phyloP scores from a whole-genome alignment of 208 protist genomes.

The Wallacemonas sp. region DNA sequence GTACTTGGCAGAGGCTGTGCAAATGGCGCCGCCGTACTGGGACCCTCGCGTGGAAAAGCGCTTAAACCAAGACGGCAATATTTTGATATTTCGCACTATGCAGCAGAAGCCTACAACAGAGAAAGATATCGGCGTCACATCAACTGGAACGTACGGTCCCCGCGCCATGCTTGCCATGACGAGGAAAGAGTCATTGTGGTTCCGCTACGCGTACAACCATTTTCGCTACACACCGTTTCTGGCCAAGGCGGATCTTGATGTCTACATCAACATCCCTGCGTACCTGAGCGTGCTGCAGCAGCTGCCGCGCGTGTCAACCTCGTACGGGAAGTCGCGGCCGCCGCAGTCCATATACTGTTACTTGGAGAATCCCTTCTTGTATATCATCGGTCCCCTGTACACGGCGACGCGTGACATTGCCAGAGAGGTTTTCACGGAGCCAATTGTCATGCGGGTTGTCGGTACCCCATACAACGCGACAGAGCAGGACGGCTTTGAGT shows the following conservation, averaged over 20 bases:
- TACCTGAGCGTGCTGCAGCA: constrained; percentile 7
- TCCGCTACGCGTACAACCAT: background rate
- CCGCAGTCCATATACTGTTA: background rate
- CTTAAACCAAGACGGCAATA: background rate
- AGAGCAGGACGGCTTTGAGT: background rate
- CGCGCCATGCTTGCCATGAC: background rate
- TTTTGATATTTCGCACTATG: background rate
- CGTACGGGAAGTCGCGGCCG: background rate
- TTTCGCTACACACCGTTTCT: constrained; percentile 1
- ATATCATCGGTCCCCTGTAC: background rate
- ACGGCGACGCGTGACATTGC: background rate
- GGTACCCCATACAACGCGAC: background rate
- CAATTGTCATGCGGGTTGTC: background rate
- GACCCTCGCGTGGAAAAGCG: background rate
- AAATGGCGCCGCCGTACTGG: background rate
- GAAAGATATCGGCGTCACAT: background rate
- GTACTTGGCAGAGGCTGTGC: background rate
- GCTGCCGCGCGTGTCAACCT: constrained; percentile 3
- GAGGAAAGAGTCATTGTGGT: background rate
- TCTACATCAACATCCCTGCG: constrained; percentile 5
- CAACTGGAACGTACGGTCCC: background rate
- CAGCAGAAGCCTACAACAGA: background rate
- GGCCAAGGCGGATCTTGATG: background rate
- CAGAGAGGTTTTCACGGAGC: background rate
- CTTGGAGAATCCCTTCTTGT: background rate